These are phyloP conservation scores for Hevea brasiliensis DNA, from an alignment of 345 rosid genomes.

Conservation along the genomic window DNA sequence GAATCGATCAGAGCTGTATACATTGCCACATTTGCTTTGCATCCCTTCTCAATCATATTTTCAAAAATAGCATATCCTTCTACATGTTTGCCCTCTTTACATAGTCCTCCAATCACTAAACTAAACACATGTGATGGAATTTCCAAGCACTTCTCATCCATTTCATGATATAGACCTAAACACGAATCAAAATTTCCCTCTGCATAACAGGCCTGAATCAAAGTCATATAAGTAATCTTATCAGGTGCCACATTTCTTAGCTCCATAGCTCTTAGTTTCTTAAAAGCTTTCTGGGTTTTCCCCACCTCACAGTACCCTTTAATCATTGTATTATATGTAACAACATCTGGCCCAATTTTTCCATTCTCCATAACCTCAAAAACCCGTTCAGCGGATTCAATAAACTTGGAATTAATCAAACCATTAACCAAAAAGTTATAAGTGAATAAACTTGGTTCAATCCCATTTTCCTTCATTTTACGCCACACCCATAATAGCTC, in stretches of 20 bases:
- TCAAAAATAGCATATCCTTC: constrained; percentile 69
- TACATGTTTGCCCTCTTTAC: constrained; percentile 63
- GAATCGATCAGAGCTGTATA: constrained; percentile 79
- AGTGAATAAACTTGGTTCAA: constrained; percentile 74
- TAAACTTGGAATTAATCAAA: constrained; percentile 61
- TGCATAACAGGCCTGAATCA: constrained; percentile 76
- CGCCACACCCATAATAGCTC: constrained; percentile 94
- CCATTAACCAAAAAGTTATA: constrained; percentile 76
- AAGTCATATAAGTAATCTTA: constrained; percentile 78
- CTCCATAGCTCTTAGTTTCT: constrained; percentile 69
- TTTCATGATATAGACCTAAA: constrained; percentile 72
- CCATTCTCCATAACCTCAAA: constrained; percentile 80
- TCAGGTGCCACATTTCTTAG: constrained; percentile 58
- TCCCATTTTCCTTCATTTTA: constrained; percentile 74
- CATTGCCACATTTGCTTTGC: constrained; percentile 66
- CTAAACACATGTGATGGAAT: constrained; percentile 72
- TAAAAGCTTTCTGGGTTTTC: constrained; percentile 60
- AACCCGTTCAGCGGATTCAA: constrained; percentile 73
- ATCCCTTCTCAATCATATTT: constrained; percentile 60
- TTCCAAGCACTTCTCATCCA: constrained; percentile 72
- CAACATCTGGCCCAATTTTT: constrained; percentile 60
- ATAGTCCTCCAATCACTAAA: constrained; percentile 84
- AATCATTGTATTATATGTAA: constrained; percentile 78
- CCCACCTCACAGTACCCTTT: constrained; percentile 82
- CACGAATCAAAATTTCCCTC: constrained; percentile 69